phyloP scores from a whole-genome alignment of 2,329 filamentous ascomycete genomes.

The Alternaria sp. region DNA sequence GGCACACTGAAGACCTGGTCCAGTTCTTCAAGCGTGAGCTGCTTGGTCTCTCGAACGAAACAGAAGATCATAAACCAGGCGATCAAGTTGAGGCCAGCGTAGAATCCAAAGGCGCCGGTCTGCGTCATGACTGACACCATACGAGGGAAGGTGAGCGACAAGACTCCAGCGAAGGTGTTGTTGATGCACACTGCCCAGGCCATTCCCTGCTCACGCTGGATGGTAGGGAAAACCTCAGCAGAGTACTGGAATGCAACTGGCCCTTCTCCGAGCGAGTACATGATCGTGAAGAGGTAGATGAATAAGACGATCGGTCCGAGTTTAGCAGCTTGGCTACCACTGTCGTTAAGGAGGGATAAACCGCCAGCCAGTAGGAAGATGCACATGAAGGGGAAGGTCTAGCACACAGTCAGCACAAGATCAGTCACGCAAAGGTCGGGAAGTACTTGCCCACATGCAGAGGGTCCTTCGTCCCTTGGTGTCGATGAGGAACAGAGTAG shows the following conservation, averaged over 20 bases:
- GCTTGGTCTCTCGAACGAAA: slow-evolving; percentile 50
- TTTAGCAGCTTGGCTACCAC: slow-evolving; percentile 21
- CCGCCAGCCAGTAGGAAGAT: slow-evolving; percentile 46
- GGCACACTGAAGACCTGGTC: slow-evolving; percentile 47
- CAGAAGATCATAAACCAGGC: slow-evolving; percentile 51
- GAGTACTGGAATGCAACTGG: slow-evolving; percentile 60
- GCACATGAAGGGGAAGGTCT: slow-evolving; percentile 48
- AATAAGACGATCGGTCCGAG: slow-evolving; percentile 47
- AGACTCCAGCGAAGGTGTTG: slow-evolving; percentile 52
- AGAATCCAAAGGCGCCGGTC: slow-evolving; percentile 50
- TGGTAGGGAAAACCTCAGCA: slow-evolving; percentile 49
- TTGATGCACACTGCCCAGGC: slow-evolving; percentile 51
- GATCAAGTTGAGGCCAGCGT: slow-evolving; percentile 50
- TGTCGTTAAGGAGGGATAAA: slow-evolving; percentile 42
- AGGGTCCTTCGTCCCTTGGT: slow-evolving; percentile 47
- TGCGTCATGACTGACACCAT: slow-evolving; percentile 49
- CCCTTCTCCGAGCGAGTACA: slow-evolving; percentile 48
- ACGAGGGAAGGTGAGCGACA: slow-evolving; percentile 48
- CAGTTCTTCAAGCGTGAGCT: slow-evolving; percentile 49
- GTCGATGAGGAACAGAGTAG: slow-evolving; percentile 48
- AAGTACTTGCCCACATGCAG: slow-evolving; percentile 25
- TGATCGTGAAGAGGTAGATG: slow-evolving; percentile 29
- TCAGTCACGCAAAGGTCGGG: not conserved
- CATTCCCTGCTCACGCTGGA: slow-evolving; percentile 51
- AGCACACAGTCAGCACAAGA: not conserved